phyloP scores from a whole-genome alignment of 2,329 filamentous ascomycete genomes.

The Paecilomyces dactylethromorphus region DNA sequence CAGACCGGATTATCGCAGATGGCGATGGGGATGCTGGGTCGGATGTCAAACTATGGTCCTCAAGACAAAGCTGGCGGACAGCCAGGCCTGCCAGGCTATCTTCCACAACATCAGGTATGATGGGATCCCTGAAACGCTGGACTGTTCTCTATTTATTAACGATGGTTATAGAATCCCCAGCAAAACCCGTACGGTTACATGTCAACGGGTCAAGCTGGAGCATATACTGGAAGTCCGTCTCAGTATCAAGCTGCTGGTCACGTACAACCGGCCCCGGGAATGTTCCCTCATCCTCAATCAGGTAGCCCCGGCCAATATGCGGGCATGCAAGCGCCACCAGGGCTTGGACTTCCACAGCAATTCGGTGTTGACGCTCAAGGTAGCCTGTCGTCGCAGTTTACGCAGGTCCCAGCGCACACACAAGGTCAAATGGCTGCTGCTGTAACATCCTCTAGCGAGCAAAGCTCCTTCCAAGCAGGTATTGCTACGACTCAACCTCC shows the following conservation, averaged over 20 bases:
- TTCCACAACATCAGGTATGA: conserved; percentile 7
- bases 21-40: conserved; percentile 9
- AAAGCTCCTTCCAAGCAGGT: not conserved
- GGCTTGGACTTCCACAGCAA: not conserved
- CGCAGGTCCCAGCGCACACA: not conserved
- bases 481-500: not conserved
- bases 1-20: conserved; percentile 9
- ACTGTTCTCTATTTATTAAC: not conserved
- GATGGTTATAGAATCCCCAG: conserved; percentile 3
- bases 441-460: not conserved
- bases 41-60: conserved; percentile 11
- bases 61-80: conserved; percentile 1
- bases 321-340: not conserved
- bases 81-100: not conserved
- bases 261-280: not conserved
- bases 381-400: conserved; percentile 1
- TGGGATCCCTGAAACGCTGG: not conserved
- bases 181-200: conserved; percentile 10
- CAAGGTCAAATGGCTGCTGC: not conserved
- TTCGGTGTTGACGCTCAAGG: not conserved
- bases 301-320: conserved; percentile 2
- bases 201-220: conserved; percentile 6
- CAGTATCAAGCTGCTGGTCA: conserved; percentile 10
- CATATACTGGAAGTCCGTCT: conserved; percentile 8
- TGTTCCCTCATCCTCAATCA: conserved; percentile 2